Evolutionary conservation across 2,329 filamentous ascomycete genomes (phyloP), one percentile per base, ranked within the genome.

Genomic region (Pyricularia sp.): DNA sequence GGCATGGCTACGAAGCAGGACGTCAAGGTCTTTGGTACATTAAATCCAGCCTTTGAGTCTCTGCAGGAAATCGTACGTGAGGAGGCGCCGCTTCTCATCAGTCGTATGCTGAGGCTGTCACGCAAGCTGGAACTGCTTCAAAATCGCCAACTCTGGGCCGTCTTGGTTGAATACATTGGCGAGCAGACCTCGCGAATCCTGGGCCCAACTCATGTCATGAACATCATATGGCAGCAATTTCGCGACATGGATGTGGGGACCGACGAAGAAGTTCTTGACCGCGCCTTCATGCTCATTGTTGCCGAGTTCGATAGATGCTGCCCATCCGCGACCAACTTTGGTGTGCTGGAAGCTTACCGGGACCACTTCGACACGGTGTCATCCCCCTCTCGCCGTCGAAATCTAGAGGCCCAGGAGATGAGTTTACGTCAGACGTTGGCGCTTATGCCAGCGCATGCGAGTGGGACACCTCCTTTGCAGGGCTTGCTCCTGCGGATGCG

Each of bases 91-190:
- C 70, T 77, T 23, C 78, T 79, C 31, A 73, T 75, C 61, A 74
- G 74, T 0, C 74, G 77, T 12, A 78, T 75, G n/a, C 73, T 77
- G 1, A 78, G 76, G 42, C 72, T 79, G n/a, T 67, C 78, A 10
- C 77, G 77, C 76, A 78, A 78, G 30, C 77, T 79, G 23, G 73
- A 78, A 25, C 73, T 74, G 2, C 76, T 78, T 66, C 74, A 77
- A 69, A 76, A 76, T 31, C 73, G 76, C 11, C 76, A 78, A 68
- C 72, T 79, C 1, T 73, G 77, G 12, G 71, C 73, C 2, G 71
- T 79, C 17, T 75, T 79, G 23, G 72, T 77, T 66, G 73, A 77
- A 31, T 77, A 78, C 42, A 73, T 79, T 11, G 70, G 72, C 12
- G 72, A 71, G 23, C 69, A 78, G 33, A 72, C 78, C 3, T 74